A percentile compares a stretch with the other conserved stretches of the same genome.
These are phyloP conservation scores for Meyerozyma elateridarum DNA, from an alignment of 1,139 yeast genomes.

Conservation along the genomic window DNA sequence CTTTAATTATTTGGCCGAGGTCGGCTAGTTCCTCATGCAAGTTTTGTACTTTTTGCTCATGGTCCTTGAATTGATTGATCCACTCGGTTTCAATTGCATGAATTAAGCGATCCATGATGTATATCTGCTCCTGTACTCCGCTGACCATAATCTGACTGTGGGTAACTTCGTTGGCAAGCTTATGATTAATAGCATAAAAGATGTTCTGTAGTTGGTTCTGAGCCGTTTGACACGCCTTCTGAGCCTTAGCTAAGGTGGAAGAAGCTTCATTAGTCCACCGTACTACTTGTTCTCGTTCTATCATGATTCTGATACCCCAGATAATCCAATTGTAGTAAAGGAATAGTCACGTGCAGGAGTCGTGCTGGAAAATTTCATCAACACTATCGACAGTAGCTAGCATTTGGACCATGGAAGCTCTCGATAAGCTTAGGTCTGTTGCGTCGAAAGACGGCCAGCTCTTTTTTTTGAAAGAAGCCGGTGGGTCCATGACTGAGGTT, in stretches of 20 bases:
- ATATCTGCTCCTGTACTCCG: neutral
- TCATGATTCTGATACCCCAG: too few relatives aligned
- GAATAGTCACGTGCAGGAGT: too few relatives aligned
- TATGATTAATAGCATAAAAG: neutral
- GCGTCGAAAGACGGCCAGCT: neutral
- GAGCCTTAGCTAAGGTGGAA: neutral
- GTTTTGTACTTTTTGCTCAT: neutral
- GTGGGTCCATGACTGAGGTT: neutral
- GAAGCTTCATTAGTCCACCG: slow-evolving; percentile 2
- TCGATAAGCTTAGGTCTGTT: slow-evolving; percentile 1
- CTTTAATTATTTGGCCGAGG: neutral
- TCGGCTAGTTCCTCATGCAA: neutral
- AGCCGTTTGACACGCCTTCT: slow-evolving; percentile 1
- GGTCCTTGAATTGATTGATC: neutral
- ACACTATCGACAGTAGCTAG: neutral
- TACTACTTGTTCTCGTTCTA: neutral
- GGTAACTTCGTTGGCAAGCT: neutral
- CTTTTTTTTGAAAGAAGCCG: neutral
- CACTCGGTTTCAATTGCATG: neutral
- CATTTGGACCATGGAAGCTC: slow-evolving; percentile 1
- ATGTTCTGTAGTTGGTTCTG: neutral
- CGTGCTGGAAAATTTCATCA: slow-evolving; percentile 3
- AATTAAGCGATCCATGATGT: neutral
- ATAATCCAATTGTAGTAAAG: too few relatives aligned
- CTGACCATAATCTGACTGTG: neutral